A percentile compares a stretch with the other conserved stretches of the same genome.
Conservation (phyloP, 1,139 yeast genomes). For the Pichia cactophila region DNA sequence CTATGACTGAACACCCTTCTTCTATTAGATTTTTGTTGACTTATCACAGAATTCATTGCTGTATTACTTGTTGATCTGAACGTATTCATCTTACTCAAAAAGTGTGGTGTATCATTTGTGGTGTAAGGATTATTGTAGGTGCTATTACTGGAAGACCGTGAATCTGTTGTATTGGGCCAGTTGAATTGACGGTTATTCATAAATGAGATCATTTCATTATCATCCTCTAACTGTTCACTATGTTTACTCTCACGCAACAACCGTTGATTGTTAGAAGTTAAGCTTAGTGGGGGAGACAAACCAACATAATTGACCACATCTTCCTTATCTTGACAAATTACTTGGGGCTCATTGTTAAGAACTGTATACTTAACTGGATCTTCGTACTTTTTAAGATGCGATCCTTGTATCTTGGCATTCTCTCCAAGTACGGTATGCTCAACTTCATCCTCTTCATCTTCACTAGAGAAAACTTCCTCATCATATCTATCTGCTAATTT, state of each 20-base stretch:
- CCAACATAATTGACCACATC: too few species aligned
- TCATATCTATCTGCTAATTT: conserved; percentile 52
- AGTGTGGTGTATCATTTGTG: conserved; percentile 1
- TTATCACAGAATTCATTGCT: background rate
- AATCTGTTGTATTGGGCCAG: conserved; percentile 18
- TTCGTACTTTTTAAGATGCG: background rate
- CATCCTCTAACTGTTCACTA: conserved; percentile 9
- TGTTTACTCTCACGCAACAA: background rate
- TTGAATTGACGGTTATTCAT: conserved; percentile 23
- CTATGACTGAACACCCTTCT: conserved; percentile 13
- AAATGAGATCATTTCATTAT: conserved; percentile 29
- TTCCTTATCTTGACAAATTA: too few species aligned
- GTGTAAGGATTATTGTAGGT: background rate
- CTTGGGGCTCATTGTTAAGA: background rate
- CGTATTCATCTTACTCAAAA: conserved; percentile 3
- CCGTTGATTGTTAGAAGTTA: too few species aligned
- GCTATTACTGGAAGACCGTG: background rate
- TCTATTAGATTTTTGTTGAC: conserved; percentile 5
- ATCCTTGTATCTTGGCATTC: background rate
- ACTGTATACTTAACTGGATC: conserved; percentile 3
- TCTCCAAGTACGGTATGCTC: background rate
- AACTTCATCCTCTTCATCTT: conserved; percentile 33
- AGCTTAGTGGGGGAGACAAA: background rate
- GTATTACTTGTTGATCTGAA: conserved; percentile 2
- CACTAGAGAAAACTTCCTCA: conserved; percentile 56